phyloP scores from a whole-genome alignment of 164 flowering plant species.

The Vitis rupestris region DNA sequence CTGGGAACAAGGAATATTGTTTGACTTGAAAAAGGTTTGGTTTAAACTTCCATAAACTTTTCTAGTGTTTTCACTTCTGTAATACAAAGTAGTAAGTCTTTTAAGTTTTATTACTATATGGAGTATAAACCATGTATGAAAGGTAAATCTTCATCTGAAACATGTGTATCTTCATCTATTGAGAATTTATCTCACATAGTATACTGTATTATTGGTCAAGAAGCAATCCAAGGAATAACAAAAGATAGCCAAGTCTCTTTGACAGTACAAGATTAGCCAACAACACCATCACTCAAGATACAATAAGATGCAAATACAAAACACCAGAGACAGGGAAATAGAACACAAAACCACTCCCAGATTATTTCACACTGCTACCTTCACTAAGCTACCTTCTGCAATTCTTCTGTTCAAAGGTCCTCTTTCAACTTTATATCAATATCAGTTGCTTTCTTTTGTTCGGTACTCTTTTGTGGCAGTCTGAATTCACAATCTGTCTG shows the following conservation, averaged over 20 bases:
- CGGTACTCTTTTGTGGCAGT: neutral
- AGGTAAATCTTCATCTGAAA: no score
- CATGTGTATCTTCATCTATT: no score
- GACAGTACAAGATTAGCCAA: neutral
- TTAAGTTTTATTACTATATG: no score
- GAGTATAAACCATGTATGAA: no score
- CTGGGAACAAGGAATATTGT: neutral
- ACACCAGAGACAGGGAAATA: slow-evolving; percentile 11
- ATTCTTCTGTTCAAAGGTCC: neutral
- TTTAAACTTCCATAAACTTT: neutral
- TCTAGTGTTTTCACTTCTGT: neutral
- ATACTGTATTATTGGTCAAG: no score
- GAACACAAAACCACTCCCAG: slow-evolving; percentile 12
- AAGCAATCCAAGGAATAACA: no score
- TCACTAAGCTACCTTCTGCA: neutral
- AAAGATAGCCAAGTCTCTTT: no score
- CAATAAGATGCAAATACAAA: slow-evolving; percentile 11
- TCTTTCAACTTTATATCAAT: neutral
- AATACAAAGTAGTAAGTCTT: no score
- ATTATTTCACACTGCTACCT: neutral
- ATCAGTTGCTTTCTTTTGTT: neutral
- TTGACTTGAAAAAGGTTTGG: neutral
- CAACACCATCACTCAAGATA: slow-evolving; percentile 12
- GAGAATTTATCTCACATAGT: no score
- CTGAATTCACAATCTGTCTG: neutral